A percentile compares a stretch with the other conserved stretches of the same genome.
phyloP scores from a whole-genome alignment of 2,329 filamentous ascomycete genomes.

The Exophiala sp. region DNA sequence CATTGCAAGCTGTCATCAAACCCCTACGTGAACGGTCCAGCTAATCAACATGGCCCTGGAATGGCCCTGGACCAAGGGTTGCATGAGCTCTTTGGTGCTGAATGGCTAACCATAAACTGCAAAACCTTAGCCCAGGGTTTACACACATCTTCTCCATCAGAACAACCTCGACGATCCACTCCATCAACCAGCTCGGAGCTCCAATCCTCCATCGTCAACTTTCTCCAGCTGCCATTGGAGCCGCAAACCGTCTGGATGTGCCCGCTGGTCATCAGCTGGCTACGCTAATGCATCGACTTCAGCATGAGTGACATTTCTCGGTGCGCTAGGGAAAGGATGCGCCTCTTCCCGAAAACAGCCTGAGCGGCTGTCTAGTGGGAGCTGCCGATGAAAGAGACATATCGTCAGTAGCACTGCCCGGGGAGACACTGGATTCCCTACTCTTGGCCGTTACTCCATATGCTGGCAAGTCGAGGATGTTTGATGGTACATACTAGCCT shows the following conservation, averaged over 20 bases:
- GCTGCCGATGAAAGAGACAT: background rate
- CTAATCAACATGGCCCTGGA: background rate
- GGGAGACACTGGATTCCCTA: background rate
- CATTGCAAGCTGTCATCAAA: background rate
- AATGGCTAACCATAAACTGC: conserved; percentile 1
- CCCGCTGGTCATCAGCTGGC: background rate
- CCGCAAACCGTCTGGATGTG: background rate
- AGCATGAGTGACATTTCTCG: background rate
- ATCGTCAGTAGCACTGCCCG: background rate
- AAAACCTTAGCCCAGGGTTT: background rate
- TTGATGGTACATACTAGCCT: background rate
- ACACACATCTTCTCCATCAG: background rate
- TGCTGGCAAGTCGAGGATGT: background rate
- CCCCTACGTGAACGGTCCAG: background rate
- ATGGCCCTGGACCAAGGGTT: background rate
- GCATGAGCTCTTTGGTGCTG: background rate
- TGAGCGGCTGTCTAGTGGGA: conserved; percentile 10
- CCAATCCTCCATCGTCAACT: background rate
- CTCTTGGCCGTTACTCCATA: background rate
- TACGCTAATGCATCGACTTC: background rate
- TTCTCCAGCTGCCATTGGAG: background rate
- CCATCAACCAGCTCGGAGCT: background rate
- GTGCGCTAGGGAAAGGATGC: background rate
- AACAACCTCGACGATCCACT: background rate
- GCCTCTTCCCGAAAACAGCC: conserved; percentile 1